Evolutionary conservation across 2,329 filamentous ascomycete species (phyloP), one percentile per base, ranked within the genome.

Genomic region (Dactylellina parvicollis): DNA sequence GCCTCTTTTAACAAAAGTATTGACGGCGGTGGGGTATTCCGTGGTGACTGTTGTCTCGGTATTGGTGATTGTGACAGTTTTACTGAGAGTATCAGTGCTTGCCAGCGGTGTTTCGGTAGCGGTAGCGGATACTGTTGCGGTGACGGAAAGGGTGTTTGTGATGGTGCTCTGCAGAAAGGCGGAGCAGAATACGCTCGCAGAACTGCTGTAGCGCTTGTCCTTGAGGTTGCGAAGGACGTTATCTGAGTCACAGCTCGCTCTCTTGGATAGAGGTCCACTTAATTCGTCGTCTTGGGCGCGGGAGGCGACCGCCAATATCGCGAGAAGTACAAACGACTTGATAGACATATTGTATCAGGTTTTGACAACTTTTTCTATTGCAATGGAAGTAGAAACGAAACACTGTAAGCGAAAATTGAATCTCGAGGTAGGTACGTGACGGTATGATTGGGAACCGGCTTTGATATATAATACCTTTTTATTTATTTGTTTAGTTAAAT

Each of bases 141-240:
- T 50, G 2, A 38, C 44, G 34, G 30, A 40, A 14, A 61, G 1
- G 5, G 56, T 61, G 16, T 52, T 52, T 3, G 49, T 55, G 7
- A 55, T 18, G 1, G 60, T 65, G 38, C 47, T 55, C 16, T 55
- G 60, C 2, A 65, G 18, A 36, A 34, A 65, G n/a, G n/a, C 38
- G 9, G 59, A 64, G 22, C 59, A 64, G 47, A 64, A 64, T n/a
- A 34, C 16, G 14, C 46, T 64, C 4, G 47, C 59, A 10, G 59
- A 54, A 14, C 34, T 54, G 18, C 59, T 64, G 5, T 54, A 64
- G 14, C 34, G 46, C 16, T 40, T 64, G 34, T 64, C 34, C 26
- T 32, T 47, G 2, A 64, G 32, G 24, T 24, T 34, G 4, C 59
- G 47, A 7, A 64, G 47, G 4, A 54, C 12, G n/a, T 65, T 65